Percentiles rank a stretch among this genome's conserved stretches.
These are phyloP conservation scores for Imleria badia DNA, from an alignment of 768 basidiomycete species.

Conservation along the genomic window DNA sequence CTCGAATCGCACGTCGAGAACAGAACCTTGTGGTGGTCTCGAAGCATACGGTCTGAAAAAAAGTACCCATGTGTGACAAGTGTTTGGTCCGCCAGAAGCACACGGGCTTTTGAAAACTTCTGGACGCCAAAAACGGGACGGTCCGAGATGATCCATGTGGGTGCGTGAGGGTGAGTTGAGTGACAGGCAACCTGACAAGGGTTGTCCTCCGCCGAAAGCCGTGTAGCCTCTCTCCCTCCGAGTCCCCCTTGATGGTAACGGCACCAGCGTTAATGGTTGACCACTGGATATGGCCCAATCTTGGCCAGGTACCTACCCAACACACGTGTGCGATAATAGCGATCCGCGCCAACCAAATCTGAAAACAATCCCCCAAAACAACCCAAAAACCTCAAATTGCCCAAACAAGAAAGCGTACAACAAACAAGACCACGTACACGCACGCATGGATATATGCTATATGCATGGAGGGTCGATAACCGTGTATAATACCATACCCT, in stretches of 20 bases:
- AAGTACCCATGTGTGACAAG: not conserved
- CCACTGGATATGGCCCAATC: not conserved
- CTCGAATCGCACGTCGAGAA: not conserved
- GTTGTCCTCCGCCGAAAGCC: not conserved
- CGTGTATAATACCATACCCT: slow-evolving; percentile 14
- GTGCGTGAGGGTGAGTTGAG: not conserved
- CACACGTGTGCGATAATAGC: not conserved
- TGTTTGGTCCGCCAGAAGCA: not conserved
- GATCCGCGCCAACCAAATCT: not conserved
- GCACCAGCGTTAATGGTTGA: not conserved
- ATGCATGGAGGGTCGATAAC: slow-evolving; percentile 6
- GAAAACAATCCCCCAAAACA: not conserved
- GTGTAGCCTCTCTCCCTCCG: too few species aligned
- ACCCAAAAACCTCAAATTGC: slow-evolving; percentile 4
- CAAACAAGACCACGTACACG: slow-evolving; percentile 1
- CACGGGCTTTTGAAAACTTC: not conserved
- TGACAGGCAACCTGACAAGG: not conserved
- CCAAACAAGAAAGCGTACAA: not conserved
- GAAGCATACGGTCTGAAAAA: not conserved
- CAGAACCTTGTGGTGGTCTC: not conserved
- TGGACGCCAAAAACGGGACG: not conserved
- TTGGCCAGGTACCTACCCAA: not conserved
- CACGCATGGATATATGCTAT: slow-evolving; percentile 2
- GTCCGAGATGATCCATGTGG: not conserved
- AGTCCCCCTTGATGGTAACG: not conserved